Conservation (phyloP, 202 grass and related monocot genomes). For the Setaria italica region DNA sequence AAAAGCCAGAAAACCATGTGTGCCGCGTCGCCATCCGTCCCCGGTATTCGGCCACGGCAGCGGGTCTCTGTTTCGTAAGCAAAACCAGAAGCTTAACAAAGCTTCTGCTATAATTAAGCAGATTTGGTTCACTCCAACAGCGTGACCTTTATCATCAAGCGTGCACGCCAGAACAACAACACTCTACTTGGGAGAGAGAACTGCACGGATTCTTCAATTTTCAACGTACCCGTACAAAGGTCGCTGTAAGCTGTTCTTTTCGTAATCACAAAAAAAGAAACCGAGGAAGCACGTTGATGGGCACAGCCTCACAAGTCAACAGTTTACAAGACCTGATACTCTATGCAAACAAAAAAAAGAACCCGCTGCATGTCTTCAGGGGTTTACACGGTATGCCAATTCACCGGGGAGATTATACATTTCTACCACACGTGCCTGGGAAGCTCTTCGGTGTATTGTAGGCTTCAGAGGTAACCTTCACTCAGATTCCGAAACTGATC, state of each 20-base stretch:
- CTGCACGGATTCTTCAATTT: not conserved
- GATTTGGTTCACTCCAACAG: not conserved
- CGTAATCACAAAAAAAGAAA: not conserved
- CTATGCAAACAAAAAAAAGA: slow-evolving; percentile 11
- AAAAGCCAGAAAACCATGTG: not conserved
- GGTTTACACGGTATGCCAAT: not conserved
- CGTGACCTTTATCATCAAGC: not conserved
- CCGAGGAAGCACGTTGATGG: not conserved
- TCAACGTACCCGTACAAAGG: not conserved
- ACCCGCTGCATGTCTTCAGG: not conserved
- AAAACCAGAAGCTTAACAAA: not conserved
- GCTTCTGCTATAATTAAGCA: not conserved
- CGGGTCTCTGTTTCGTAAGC: too few species aligned
- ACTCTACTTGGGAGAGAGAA: not conserved
- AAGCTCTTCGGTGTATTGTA: slow-evolving; percentile 9
- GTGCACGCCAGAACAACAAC: not conserved
- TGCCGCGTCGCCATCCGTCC: not conserved
- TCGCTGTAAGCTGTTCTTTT: not conserved
- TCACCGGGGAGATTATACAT: not conserved
- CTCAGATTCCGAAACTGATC: not conserved
- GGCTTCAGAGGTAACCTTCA: not conserved
- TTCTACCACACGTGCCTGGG: not conserved
- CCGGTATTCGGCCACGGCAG: slow-evolving; percentile 11
- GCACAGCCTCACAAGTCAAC: not conserved
- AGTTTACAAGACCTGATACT: not conserved